These are phyloP conservation scores for Amaranthus palmeri DNA, from an alignment of 148 eudicot species.

Conservation along the genomic window DNA sequence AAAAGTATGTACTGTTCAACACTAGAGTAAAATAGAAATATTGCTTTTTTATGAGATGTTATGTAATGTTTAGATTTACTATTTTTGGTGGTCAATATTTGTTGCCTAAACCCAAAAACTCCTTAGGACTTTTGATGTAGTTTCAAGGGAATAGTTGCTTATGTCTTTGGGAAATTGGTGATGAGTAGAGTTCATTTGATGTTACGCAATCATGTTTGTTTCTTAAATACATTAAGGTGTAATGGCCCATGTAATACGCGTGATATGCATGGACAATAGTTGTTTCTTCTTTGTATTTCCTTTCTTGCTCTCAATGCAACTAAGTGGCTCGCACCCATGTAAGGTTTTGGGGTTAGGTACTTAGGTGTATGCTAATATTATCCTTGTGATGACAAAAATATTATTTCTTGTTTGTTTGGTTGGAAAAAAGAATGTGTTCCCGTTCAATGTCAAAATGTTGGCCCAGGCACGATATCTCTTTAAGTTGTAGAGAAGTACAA, in stretches of 20 bases:
- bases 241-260: neutral
- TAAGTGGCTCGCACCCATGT: too few relatives aligned
- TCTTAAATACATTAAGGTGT: neutral
- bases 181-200: too few relatives aligned
- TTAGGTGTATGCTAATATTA: too few relatives aligned
- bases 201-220: neutral
- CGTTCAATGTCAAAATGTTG: too few relatives aligned
- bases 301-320: too few relatives aligned
- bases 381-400: too few relatives aligned
- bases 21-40: too few relatives aligned
- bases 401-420: neutral
- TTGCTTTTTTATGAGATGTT: neutral
- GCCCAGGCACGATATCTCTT: neutral
- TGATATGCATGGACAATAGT: neutral
- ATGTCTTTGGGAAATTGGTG: neutral
- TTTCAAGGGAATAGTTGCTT: neutral
- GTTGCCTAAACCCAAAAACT: neutral
- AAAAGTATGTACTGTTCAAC: neutral
- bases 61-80: neutral
- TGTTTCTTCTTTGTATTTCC: too few relatives aligned
- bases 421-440: neutral
- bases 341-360: too few relatives aligned
- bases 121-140: neutral
- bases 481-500: too few relatives aligned
- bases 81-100: neutral